These are phyloP conservation scores for Stagonosporopsis tanaceti DNA, from an alignment of 2,329 filamentous ascomycete genomes.

Conservation along the genomic window DNA sequence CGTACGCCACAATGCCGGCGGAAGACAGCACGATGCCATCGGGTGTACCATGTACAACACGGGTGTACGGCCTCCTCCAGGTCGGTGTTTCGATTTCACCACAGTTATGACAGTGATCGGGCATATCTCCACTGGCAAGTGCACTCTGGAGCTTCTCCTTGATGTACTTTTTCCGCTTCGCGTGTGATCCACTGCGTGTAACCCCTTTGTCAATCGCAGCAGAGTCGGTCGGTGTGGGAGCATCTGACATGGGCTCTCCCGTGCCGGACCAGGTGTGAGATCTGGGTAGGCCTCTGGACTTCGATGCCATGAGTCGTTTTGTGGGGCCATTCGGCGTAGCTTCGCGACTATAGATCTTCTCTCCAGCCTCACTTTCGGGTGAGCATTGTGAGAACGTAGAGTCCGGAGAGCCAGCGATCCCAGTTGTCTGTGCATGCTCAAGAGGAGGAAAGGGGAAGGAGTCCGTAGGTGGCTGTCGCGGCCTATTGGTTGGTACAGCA, in stretches of 20 bases:
- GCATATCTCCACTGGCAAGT: constrained; percentile 82
- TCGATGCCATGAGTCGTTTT: constrained; percentile 29
- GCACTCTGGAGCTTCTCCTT: constrained; percentile 63
- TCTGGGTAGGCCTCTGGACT: constrained; percentile 41
- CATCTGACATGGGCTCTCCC: constrained; percentile 46
- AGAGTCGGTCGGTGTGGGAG: constrained; percentile 33
- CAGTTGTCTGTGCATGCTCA: constrained; percentile 11
- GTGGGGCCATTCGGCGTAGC: constrained; percentile 33
- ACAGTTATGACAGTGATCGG: constrained; percentile 89
- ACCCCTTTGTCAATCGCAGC: constrained; percentile 13
- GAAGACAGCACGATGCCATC: constrained; percentile 75
- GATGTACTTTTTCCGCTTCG: constrained; percentile 72
- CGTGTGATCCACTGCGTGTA: constrained; percentile 59
- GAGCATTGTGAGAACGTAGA: constrained; percentile 26
- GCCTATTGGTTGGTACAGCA: background rate
- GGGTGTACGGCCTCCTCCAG: constrained; percentile 93
- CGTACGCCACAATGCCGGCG: constrained; percentile 67
- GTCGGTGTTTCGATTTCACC: constrained; percentile 95
- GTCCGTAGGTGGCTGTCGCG: constrained; percentile 14
- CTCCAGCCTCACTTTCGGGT: constrained; percentile 29
- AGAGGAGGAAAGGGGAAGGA: constrained; percentile 10
- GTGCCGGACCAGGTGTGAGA: constrained; percentile 50
- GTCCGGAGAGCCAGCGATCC: constrained; percentile 33
- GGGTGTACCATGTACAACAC: constrained; percentile 74
- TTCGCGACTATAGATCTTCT: constrained; percentile 32